phyloP scores from a whole-genome alignment of 2,329 filamentous ascomycete species.

The Elsinoe necatrix region DNA sequence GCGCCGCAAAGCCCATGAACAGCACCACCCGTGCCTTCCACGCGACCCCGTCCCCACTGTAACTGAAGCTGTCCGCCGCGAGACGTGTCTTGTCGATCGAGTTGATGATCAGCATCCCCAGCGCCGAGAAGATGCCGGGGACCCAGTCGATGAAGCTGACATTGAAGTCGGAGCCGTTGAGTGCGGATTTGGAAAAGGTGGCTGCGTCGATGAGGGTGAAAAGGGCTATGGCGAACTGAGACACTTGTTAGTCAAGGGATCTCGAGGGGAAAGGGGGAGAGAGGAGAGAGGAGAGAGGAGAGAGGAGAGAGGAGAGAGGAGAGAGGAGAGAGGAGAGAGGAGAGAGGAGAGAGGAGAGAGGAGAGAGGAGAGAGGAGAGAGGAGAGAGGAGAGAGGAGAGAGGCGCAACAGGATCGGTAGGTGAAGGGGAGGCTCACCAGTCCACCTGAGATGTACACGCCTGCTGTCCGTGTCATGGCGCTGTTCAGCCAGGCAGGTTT shows the following conservation, averaged over 20 bases:
- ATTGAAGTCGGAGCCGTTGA: slow-evolving; percentile 52
- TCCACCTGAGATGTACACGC: slow-evolving; percentile 58
- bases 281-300: not conserved
- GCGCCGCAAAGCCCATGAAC: slow-evolving; percentile 60
- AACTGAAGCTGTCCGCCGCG: slow-evolving; percentile 56
- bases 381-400: not conserved
- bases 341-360: not conserved
- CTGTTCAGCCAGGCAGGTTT: slow-evolving; percentile 61
- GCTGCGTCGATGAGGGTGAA: slow-evolving; percentile 62
- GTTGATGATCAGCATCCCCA: slow-evolving; percentile 66
- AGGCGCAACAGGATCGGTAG: too few relatives aligned
- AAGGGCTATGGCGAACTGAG: slow-evolving; percentile 59
- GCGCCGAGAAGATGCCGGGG: slow-evolving; percentile 58
- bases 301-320: not conserved
- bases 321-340: not conserved
- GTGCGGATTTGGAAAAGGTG: slow-evolving; percentile 52
- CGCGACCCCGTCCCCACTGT: slow-evolving; percentile 57
- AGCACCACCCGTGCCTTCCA: slow-evolving; percentile 62
- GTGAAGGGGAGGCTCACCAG: slow-evolving; percentile 48
- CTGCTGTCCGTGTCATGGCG: slow-evolving; percentile 53
- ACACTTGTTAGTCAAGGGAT: not conserved
- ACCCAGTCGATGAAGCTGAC: slow-evolving; percentile 67
- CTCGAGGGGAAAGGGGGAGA: not conserved
- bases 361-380: not conserved
- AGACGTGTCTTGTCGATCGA: slow-evolving; percentile 60